Conservation (phyloP, 768 basidiomycete genomes). For the Mycena haematopus region DNA sequence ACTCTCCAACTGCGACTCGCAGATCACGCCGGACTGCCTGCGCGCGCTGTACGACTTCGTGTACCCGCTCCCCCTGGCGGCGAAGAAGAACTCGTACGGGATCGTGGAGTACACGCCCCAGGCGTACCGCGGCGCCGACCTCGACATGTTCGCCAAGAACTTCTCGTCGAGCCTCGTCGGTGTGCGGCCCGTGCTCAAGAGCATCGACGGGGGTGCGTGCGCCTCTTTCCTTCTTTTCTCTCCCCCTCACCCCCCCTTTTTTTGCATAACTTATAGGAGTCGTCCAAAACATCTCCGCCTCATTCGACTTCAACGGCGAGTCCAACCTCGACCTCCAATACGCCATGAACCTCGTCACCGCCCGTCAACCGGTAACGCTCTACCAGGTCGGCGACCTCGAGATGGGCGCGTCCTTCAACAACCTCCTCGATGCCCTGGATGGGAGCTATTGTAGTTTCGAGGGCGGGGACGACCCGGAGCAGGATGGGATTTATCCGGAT, state of each 20-base stretch:
- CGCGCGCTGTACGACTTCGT: constrained; percentile 45
- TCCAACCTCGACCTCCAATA: constrained; percentile 65
- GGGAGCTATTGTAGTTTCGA: constrained; percentile 50
- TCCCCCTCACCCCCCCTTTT: not conserved
- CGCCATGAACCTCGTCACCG: constrained; percentile 54
- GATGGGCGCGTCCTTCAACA: constrained; percentile 54
- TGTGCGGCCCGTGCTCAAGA: constrained; percentile 36
- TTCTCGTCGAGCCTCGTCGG: constrained; percentile 43
- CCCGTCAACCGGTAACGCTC: constrained; percentile 46
- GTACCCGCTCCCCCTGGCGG: constrained; percentile 36
- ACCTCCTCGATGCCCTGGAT: constrained; percentile 56
- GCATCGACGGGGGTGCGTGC: constrained; percentile 53
- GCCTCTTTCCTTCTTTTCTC: not conserved
- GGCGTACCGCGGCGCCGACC: constrained; percentile 50
- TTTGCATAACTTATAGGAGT: too few species aligned
- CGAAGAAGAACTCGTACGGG: constrained; percentile 43
- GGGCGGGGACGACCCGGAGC: constrained; percentile 47
- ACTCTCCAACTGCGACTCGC: constrained; percentile 37
- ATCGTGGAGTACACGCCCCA: constrained; percentile 62
- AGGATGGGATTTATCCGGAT: constrained; percentile 46
- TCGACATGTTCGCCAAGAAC: constrained; percentile 49
- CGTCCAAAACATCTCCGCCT: constrained; percentile 47
- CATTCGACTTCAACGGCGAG: constrained; percentile 58
- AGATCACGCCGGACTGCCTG: constrained; percentile 46
- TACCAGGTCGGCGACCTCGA: constrained; percentile 53